Evolutionary conservation across 2,329 filamentous ascomycete species (phyloP), one percentile per base, ranked within the genome.

Genomic region (Colletotrichum liriopes): DNA sequence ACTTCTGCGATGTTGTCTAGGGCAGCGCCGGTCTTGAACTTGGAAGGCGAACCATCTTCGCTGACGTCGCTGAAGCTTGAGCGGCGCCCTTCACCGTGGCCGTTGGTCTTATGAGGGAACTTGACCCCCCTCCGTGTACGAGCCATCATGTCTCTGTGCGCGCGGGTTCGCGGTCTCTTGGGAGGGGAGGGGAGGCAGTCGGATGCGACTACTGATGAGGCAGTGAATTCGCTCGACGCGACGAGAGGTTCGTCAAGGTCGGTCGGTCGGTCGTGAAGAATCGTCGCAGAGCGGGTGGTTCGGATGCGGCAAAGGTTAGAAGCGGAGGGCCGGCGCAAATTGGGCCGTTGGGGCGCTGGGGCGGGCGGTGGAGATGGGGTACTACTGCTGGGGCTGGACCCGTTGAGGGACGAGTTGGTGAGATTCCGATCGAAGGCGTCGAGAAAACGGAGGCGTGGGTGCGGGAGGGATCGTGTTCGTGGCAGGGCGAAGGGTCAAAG

Each of bases 61-160:
- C 91, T 93, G 77, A 87, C 87, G 75, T 93, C 92, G 76, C 92
- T 93, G 82, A 94, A 91, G 86, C 92, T 93, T 70, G 89, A 88
- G 77, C 92, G 91, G 76, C 91, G 87, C 62, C 90, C 87, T 16
- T 93, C 87, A 69, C 77, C 76, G 65, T 83, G 81, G 70, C 85
- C 85, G 74, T 89, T 88, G 75, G 81, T 84, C 80, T 85, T 86
- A 76, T 85, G 83, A 76, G 86, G 86, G 80, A 89, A 90, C 75
- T 86, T 85, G 72, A 89, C 88, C 78, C 87, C 88, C 79, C 87
- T 85, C 80, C 82, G 83, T 74, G 82, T 78, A 74, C 81, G 79
- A 63, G 77, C 78, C 81, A 84, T 84, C 73, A 71, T 74, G 47
- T 67, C 69, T 60, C 20, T 49, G 5, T 55, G 43, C 26, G 32